These are phyloP conservation scores for Clitopilus hobsonii DNA, from an alignment of 768 basidiomycete genomes.

Conservation along the genomic window DNA sequence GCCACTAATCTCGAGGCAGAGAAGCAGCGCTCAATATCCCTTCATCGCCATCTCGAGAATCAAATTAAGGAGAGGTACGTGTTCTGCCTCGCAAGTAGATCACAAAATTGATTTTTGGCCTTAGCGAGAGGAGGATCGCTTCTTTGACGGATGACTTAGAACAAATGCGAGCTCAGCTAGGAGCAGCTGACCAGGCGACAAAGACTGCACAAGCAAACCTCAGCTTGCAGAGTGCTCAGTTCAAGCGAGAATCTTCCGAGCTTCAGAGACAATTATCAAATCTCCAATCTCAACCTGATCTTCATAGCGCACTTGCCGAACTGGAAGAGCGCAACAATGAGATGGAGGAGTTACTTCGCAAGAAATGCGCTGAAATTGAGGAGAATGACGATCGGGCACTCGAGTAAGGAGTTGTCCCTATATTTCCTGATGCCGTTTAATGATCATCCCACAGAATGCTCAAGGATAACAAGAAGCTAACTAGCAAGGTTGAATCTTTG, in stretches of 20 bases:
- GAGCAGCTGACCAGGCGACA: slow-evolving; percentile 50
- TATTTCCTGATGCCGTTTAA: slow-evolving; percentile 4
- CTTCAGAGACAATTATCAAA: slow-evolving; percentile 53
- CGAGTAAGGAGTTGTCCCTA: slow-evolving; percentile 46
- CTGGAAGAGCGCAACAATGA: slow-evolving; percentile 68
- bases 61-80: slow-evolving; percentile 60
- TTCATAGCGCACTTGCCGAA: slow-evolving; percentile 51
- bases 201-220: slow-evolving; percentile 65
- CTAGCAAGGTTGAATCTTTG: slow-evolving; percentile 62
- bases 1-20: slow-evolving; percentile 61
- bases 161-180: slow-evolving; percentile 37
- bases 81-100: neutral
- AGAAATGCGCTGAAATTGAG: slow-evolving; percentile 75
- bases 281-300: slow-evolving; percentile 48
- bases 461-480: slow-evolving; percentile 78
- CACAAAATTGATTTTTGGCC: slow-evolving; percentile 5
- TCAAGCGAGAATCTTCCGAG: slow-evolving; percentile 56
- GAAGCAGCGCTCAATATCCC: slow-evolving; percentile 56
- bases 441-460: slow-evolving; percentile 45
- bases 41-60: slow-evolving; percentile 58
- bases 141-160: slow-evolving; percentile 35
- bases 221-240: slow-evolving; percentile 59
- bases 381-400: slow-evolving; percentile 80
- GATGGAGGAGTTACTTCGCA: slow-evolving; percentile 68
- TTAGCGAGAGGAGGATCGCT: slow-evolving; percentile 44